Percentiles rank a stretch among this genome's conserved stretches.
Evolutionary conservation across 2,329 filamentous ascomycete genomes (phyloP).

Genomic region (Cryphonectria japonica): DNA sequence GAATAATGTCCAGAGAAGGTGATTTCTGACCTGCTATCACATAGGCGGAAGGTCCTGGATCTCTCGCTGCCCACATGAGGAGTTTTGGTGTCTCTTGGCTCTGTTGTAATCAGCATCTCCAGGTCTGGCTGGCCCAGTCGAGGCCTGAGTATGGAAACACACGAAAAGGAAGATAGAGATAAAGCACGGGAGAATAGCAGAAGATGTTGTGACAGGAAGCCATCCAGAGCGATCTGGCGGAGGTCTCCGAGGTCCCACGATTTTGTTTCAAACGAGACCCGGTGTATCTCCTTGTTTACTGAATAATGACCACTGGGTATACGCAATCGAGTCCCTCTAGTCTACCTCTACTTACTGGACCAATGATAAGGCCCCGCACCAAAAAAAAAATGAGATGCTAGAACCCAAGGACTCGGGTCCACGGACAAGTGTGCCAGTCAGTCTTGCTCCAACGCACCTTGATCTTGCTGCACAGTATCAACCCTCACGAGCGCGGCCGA

Average conservation of each 20-base stretch:
- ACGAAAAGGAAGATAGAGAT: neutral
- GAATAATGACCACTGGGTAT: too few relatives aligned
- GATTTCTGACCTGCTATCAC: neutral
- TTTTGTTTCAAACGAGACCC: neutral
- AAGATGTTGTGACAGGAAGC: neutral
- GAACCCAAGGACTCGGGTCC: neutral
- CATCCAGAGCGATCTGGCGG: neutral
- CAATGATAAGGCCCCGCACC: neutral
- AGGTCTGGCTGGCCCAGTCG: too few relatives aligned
- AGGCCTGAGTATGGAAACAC: too few relatives aligned
- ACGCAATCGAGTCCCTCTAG: neutral
- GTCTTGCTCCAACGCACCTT: neutral
- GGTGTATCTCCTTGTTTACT: neutral
- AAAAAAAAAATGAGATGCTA: neutral
- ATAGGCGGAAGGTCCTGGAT: neutral
- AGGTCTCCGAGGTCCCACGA: neutral
- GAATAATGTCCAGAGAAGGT: neutral
- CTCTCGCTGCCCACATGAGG: neutral
- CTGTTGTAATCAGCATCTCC: too few relatives aligned
- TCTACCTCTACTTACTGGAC: too few relatives aligned
- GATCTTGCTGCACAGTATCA: too few relatives aligned
- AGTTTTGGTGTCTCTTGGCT: neutral
- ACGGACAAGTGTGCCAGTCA: neutral
- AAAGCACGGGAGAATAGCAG: neutral
- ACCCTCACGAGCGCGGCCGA: neutral